A percentile compares a stretch with the other conserved stretches of the same genome.
phyloP scores from a whole-genome alignment of 495 filamentous ascomycete species.

The Schizothecium vesticola region DNA sequence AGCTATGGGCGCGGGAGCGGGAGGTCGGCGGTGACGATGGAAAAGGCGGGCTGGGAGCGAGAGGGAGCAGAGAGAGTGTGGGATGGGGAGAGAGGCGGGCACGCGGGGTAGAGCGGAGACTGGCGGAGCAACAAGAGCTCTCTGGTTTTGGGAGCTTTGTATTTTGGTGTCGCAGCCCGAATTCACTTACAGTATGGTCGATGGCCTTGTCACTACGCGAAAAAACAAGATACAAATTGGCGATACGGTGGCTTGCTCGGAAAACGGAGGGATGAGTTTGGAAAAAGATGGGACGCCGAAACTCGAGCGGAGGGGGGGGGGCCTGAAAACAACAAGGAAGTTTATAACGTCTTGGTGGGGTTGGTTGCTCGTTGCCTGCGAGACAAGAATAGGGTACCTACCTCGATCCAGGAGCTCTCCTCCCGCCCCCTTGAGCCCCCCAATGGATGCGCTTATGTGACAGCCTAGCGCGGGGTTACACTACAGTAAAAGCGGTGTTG shows the following conservation, averaged over 20 bases:
- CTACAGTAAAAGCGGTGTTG: slow-evolving; percentile 11
- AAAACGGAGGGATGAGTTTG: slow-evolving; percentile 1
- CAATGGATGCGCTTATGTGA: slow-evolving; percentile 16
- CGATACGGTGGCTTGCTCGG: background rate
- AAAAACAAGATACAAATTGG: slow-evolving; percentile 1
- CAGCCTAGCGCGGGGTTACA: slow-evolving; percentile 9
- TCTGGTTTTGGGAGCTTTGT: background rate
- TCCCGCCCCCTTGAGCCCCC: too few relatives aligned
- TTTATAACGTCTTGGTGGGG: slow-evolving; percentile 16
- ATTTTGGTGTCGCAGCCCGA: background rate
- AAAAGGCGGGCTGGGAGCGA: background rate
- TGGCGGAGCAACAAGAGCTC: slow-evolving; percentile 2
- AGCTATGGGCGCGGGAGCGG: background rate
- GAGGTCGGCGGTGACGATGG: background rate
- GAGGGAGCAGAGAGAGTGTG: slow-evolving; percentile 3
- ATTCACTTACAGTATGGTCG: background rate
- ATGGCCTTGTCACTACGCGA: background rate
- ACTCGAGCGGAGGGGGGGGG: slow-evolving; percentile 23
- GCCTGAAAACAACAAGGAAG: slow-evolving; percentile 24
- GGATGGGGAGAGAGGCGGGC: background rate
- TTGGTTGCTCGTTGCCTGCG: slow-evolving; percentile 21
- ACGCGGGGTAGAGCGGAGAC: slow-evolving; percentile 15
- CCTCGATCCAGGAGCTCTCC: background rate
- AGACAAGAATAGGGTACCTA: slow-evolving; percentile 12
- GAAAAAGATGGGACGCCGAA: slow-evolving; percentile 16